Conservation (phyloP, 257 asterid species). For the Voacanga thouarsii region DNA sequence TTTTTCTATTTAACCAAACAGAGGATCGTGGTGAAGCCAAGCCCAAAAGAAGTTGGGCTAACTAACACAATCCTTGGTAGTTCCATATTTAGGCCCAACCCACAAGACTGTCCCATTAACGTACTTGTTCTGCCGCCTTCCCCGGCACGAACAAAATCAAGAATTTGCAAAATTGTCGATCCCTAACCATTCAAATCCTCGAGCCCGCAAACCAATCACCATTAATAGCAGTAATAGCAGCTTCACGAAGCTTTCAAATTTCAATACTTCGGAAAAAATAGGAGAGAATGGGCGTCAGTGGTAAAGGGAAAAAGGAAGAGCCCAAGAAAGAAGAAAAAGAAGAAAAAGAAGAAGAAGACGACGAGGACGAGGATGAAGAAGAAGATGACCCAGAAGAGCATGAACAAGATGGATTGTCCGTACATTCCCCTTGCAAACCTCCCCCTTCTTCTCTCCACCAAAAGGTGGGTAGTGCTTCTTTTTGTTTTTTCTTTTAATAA, state of each 20-base stretch:
- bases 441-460: slow-evolving; percentile 48
- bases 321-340: slow-evolving; percentile 16
- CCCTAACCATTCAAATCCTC: slow-evolving; percentile 4
- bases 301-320: slow-evolving; percentile 31
- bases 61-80: not conserved
- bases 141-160: not conserved
- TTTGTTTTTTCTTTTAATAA: too few relatives aligned
- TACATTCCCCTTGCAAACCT: slow-evolving; percentile 89
- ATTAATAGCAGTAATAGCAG: not conserved
- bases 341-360: slow-evolving; percentile 25
- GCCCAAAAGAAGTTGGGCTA: not conserved
- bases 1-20: too few relatives aligned
- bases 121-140: not conserved
- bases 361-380: slow-evolving; percentile 30
- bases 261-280: not conserved
- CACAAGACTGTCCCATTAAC: not conserved
- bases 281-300: slow-evolving; percentile 21
- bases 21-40: too few relatives aligned
- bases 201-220: slow-evolving; percentile 2
- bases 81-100: not conserved
- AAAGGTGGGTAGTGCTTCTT: slow-evolving; percentile 34
- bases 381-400: slow-evolving; percentile 40
- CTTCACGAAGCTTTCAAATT: not conserved
- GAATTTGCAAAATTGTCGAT: not conserved
- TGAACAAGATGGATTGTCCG: slow-evolving; percentile 86